Percentiles rank a stretch among this genome's conserved stretches.
phyloP scores from a whole-genome alignment of 208 protist species.

The Leishmania tropica region DNA sequence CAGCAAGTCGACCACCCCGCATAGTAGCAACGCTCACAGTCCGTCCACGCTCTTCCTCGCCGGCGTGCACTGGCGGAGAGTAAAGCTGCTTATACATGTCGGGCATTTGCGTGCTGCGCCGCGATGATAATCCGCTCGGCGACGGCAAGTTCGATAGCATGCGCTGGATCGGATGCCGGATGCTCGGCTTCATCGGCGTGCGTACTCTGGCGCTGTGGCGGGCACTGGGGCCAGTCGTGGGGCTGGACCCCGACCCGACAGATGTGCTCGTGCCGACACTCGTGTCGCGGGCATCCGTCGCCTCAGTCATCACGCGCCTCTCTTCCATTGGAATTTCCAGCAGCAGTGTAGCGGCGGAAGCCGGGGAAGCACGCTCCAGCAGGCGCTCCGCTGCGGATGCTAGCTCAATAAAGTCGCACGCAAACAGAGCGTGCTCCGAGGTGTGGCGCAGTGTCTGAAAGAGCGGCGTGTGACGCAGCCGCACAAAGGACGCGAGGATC shows the following conservation, averaged over 20 bases:
- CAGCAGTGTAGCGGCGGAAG: not conserved
- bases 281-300: slow-evolving; percentile 13
- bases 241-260: slow-evolving; percentile 13
- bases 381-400: slow-evolving; percentile 38
- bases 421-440: slow-evolving; percentile 40
- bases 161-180: slow-evolving; percentile 22
- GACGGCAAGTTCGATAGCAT: slow-evolving; percentile 10
- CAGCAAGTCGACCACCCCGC: not conserved
- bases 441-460: slow-evolving; percentile 46
- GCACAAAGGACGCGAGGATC: slow-evolving; percentile 33
- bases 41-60: not conserved
- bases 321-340: slow-evolving; percentile 16
- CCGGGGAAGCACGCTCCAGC: slow-evolving; percentile 27
- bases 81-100: slow-evolving; percentile 56
- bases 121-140: not conserved
- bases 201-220: slow-evolving; percentile 10
- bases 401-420: slow-evolving; percentile 47
- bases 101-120: not conserved
- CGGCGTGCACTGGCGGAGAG: slow-evolving; percentile 26
- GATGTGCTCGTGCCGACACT: slow-evolving; percentile 28
- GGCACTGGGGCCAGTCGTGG: not conserved
- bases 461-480: slow-evolving; percentile 27
- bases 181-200: slow-evolving; percentile 40
- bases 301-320: slow-evolving; percentile 17
- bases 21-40: not conserved